phyloP scores from a whole-genome alignment of 2,329 filamentous ascomycete species.

The Apiospora rasikravindrae region DNA sequence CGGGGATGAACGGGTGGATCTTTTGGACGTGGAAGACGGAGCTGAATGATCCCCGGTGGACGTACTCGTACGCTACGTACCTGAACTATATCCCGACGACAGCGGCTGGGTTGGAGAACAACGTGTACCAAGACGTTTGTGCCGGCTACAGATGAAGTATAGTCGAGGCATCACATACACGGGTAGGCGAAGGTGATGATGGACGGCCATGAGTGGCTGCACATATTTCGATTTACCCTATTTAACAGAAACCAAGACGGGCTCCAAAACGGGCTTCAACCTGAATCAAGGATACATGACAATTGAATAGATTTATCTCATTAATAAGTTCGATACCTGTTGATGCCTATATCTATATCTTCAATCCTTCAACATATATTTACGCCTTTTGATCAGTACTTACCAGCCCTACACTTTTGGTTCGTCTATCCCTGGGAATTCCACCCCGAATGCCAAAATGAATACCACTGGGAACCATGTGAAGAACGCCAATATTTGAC shows the following conservation, averaged over 20 bases:
- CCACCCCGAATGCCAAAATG: neutral
- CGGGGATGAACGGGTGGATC: slow-evolving; percentile 48
- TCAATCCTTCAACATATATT: too few species aligned
- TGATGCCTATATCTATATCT: too few species aligned
- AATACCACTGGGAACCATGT: neutral
- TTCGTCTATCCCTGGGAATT: neutral
- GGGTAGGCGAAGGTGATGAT: too few species aligned
- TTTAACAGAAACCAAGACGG: too few species aligned
- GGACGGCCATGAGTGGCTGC: too few species aligned
- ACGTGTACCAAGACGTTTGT: slow-evolving; percentile 33
- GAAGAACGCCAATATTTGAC: neutral
- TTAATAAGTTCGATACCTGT: too few species aligned
- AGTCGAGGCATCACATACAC: neutral
- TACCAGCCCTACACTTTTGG: neutral
- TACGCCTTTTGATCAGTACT: too few species aligned
- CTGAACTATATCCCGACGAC: slow-evolving; percentile 28
- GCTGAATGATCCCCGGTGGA: slow-evolving; percentile 48
- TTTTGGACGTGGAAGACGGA: slow-evolving; percentile 61
- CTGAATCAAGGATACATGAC: too few species aligned
- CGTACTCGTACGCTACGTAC: slow-evolving; percentile 12
- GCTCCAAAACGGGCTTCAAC: too few species aligned
- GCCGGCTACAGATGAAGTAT: slow-evolving; percentile 24
- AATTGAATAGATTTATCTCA: too few species aligned
- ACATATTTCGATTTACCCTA: too few species aligned
- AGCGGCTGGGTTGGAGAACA: slow-evolving; percentile 30